These are phyloP conservation scores for Beauveria australis DNA, from an alignment of 2,329 filamentous ascomycete species.

Conservation along the genomic window DNA sequence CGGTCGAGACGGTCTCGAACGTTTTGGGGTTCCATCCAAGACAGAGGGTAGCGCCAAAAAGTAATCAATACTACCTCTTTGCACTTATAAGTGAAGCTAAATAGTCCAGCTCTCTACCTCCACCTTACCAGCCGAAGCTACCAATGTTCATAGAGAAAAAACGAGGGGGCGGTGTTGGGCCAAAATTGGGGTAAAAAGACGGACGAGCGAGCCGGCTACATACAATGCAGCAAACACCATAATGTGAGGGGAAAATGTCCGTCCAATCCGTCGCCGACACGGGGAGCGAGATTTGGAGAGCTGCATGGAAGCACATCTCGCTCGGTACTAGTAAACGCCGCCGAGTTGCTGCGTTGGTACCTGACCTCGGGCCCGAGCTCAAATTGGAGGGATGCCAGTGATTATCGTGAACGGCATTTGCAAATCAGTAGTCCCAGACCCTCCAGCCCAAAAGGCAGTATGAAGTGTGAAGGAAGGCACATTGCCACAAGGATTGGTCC, in stretches of 20 bases:
- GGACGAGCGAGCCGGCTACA: not conserved
- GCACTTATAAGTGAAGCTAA: not conserved
- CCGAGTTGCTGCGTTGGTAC: conserved; percentile 1
- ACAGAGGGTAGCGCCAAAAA: not conserved
- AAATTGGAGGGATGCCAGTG: too few relatives aligned
- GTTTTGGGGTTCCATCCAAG: not conserved
- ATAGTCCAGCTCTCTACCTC: not conserved
- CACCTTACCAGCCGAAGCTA: not conserved
- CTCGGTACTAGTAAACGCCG: not conserved
- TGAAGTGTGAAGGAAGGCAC: not conserved
- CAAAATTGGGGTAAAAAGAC: not conserved
- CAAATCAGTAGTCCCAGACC: not conserved
- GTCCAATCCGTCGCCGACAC: not conserved
- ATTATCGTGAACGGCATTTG: not conserved
- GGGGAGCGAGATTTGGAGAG: not conserved
- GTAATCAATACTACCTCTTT: not conserved
- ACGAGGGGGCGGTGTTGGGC: not conserved
- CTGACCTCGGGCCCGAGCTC: not conserved
- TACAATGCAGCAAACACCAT: not conserved
- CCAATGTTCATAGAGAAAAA: not conserved
- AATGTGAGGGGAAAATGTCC: not conserved
- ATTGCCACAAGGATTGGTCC: not conserved
- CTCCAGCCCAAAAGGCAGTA: not conserved
- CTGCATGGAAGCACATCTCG: not conserved
- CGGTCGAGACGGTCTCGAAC: conserved; percentile 6